Conservation (phyloP, 805 yeast species). For the Myxozyma lipomycoides region DNA sequence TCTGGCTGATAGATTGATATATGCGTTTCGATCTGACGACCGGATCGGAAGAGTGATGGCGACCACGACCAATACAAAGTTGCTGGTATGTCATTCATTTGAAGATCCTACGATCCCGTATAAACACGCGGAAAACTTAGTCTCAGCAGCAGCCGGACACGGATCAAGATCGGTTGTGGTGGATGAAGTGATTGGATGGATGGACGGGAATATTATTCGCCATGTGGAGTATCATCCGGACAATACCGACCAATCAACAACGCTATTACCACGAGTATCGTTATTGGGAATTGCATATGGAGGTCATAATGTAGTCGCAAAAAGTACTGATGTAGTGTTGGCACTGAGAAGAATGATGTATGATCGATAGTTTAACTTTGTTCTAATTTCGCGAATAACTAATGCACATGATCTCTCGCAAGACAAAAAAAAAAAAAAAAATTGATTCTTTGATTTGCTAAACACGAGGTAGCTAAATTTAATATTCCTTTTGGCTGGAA, state of each 20-base stretch:
- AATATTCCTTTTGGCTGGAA: no score
- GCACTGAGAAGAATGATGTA: constrained; percentile 14
- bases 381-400: no score
- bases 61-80: constrained; percentile 8
- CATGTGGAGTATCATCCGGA: constrained; percentile 8
- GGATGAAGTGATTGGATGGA: neutral
- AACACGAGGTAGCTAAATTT: no score
- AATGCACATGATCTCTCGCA: no score
- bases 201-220: neutral
- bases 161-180: neutral
- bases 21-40: constrained; percentile 14
- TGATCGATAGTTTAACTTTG: neutral
- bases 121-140: constrained; percentile 17
- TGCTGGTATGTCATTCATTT: constrained; percentile 16
- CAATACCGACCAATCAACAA: no score
- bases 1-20: constrained; percentile 1
- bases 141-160: constrained; percentile 10
- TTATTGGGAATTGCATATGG: constrained; percentile 20
- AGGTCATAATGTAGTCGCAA: constrained; percentile 17
- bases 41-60: constrained; percentile 14
- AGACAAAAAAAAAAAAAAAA: no score
- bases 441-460: no score
- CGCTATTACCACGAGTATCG: no score
- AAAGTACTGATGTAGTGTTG: constrained; percentile 19
- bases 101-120: constrained; percentile 16